A percentile compares a stretch with the other conserved stretches of the same genome.
Conservation (phyloP, 345 rosid genomes). For the Moricandia arvensis region DNA sequence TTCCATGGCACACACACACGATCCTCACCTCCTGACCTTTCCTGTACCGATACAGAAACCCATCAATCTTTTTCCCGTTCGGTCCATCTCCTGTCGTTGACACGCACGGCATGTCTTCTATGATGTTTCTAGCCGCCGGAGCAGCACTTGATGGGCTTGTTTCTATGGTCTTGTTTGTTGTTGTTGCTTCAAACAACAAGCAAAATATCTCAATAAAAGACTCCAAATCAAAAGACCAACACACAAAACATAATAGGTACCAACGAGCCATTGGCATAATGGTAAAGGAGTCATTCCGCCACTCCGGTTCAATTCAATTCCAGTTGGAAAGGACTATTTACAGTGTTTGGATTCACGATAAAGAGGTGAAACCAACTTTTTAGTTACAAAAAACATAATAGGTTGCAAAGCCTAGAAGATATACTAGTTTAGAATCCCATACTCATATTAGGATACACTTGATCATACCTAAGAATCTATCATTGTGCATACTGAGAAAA, state of each 20-base stretch:
- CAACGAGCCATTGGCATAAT: too few species aligned
- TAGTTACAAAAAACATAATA: not conserved
- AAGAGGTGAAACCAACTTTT: too few species aligned
- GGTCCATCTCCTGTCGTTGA: slow-evolving; percentile 78
- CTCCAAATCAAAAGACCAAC: not conserved
- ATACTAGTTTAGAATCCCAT: not conserved
- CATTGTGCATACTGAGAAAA: not conserved
- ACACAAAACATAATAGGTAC: not conserved
- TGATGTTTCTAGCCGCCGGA: slow-evolving; percentile 34
- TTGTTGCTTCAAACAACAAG: slow-evolving; percentile 47
- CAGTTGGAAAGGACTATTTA: too few species aligned
- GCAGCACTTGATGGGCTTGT: slow-evolving; percentile 48
- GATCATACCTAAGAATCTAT: not conserved
- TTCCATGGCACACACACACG: slow-evolving; percentile 88
- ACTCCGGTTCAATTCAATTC: too few species aligned
- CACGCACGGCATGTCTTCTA: slow-evolving; percentile 87
- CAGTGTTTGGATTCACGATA: too few species aligned
- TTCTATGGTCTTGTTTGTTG: slow-evolving; percentile 40
- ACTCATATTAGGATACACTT: not conserved
- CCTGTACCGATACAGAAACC: slow-evolving; percentile 68
- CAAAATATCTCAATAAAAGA: slow-evolving; percentile 10
- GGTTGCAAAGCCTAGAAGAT: not conserved
- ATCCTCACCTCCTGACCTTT: slow-evolving; percentile 82
- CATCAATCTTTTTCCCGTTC: slow-evolving; percentile 68
- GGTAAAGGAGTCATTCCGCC: too few species aligned